Evolutionary conservation across 805 yeast species (phyloP).

Genomic region (Pichia membranifaciens): DNA sequence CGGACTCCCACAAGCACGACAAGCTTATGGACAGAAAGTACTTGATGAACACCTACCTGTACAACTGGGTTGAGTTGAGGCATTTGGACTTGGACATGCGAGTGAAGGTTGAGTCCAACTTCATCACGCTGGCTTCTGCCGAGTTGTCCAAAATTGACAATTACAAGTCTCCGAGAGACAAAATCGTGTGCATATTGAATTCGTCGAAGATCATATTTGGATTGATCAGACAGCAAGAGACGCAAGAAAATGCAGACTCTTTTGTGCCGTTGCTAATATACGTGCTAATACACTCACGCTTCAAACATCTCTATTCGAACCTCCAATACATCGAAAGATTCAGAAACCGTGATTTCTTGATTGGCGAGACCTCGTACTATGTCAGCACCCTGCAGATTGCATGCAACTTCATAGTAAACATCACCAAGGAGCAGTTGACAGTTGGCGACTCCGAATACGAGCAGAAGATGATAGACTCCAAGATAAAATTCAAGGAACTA

Average conservation of each 20-base stretch:
- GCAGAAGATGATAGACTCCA: constrained; percentile 40
- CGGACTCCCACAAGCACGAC: constrained; percentile 57
- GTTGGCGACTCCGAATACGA: constrained; percentile 55
- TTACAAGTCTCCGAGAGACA: constrained; percentile 92
- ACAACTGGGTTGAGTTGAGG: constrained; percentile 57
- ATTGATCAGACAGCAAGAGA: constrained; percentile 54
- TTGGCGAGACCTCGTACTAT: constrained; percentile 89
- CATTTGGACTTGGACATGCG: constrained; percentile 71
- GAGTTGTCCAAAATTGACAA: constrained; percentile 75
- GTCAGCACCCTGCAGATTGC: constrained; percentile 89
- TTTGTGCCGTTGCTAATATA: constrained; percentile 86
- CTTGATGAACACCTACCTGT: constrained; percentile 29
- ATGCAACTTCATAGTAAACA: constrained; percentile 63
- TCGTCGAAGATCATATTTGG: constrained; percentile 92
- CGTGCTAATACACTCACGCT: constrained; percentile 65
- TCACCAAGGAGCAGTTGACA: constrained; percentile 54
- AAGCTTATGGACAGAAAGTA: constrained; percentile 61
- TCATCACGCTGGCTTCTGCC: constrained; percentile 57
- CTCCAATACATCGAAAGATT: constrained; percentile 80
- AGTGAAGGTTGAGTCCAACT: constrained; percentile 43
- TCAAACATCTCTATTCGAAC: constrained; percentile 66
- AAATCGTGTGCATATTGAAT: constrained; percentile 83
- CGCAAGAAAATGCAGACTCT: constrained; percentile 78
- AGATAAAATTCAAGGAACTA: constrained; percentile 29
- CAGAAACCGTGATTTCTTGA: constrained; percentile 64